phyloP scores from a whole-genome alignment of 1,284 basidiomycete species.

The Papiliotrema nemorosa region DNA sequence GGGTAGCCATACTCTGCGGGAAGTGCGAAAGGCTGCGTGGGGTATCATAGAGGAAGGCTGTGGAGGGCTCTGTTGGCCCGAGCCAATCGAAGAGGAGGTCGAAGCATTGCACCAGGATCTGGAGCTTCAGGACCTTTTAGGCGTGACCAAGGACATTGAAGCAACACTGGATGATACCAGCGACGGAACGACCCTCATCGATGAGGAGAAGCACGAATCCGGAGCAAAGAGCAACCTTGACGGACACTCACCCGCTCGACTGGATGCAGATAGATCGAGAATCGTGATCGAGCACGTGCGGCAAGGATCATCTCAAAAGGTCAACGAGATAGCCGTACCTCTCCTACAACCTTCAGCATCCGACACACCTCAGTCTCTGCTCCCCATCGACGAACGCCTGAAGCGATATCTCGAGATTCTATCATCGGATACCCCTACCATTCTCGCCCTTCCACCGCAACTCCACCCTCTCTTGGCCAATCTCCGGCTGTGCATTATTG shows the following conservation, averaged over 20 bases:
- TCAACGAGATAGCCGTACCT: conserved; percentile 53
- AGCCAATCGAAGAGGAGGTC: conserved; percentile 38
- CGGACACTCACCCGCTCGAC: conserved; percentile 3
- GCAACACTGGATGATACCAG: not conserved
- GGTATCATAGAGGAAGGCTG: conserved; percentile 44
- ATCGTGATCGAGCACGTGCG: conserved; percentile 66
- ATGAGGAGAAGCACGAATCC: not conserved
- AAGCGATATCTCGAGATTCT: conserved; percentile 59
- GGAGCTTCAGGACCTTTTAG: conserved; percentile 8
- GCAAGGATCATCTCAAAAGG: conserved; percentile 62
- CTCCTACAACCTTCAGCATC: conserved; percentile 48
- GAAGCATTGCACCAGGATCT: conserved; percentile 12
- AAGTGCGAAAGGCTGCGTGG: conserved; percentile 29
- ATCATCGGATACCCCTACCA: conserved; percentile 55
- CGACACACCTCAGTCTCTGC: conserved; percentile 50
- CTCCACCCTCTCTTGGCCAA: conserved; percentile 36
- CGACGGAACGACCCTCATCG: not conserved
- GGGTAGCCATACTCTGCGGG: conserved; percentile 13
- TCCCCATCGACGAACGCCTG: conserved; percentile 57
- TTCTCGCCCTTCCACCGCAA: conserved; percentile 45
- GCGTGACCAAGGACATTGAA: not conserved
- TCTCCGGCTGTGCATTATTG: conserved; percentile 44
- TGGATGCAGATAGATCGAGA: conserved; percentile 40
- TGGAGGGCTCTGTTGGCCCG: conserved; percentile 30
- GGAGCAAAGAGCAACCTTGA: conserved; percentile 16